Conservation (phyloP, 805 yeast species). For the Wickerhamomyces tratensis region DNA sequence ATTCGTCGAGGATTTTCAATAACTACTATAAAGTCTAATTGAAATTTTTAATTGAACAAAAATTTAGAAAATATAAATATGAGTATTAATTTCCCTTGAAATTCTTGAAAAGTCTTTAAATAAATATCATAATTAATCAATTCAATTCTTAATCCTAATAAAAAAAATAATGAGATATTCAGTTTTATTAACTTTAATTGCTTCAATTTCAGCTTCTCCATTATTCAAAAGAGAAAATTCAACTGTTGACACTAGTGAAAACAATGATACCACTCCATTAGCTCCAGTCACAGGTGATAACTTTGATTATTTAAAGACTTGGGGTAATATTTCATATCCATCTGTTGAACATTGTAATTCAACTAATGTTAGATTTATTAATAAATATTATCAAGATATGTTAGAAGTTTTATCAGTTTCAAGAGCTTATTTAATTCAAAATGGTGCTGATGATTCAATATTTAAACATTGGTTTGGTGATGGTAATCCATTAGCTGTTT, state of each 20-base stretch:
- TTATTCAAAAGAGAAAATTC: no score
- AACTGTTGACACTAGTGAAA: no score
- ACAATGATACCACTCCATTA: no score
- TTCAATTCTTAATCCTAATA: no score
- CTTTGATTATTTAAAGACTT: constrained; percentile 15
- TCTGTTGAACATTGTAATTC: neutral
- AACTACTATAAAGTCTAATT: no score
- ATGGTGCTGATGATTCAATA: constrained; percentile 21
- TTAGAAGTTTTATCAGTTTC: constrained; percentile 24
- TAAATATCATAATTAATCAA: no score
- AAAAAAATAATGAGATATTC: neutral
- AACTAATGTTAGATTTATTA: neutral
- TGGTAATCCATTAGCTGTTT: constrained; percentile 24
- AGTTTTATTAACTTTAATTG: neutral
- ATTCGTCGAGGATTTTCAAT: no score
- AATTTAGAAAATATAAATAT: no score
- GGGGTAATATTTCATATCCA: neutral
- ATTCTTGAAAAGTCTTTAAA: no score
- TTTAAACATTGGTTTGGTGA: constrained; percentile 29
- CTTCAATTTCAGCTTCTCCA: no score
- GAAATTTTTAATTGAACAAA: no score
- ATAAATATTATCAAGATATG: constrained; percentile 16
- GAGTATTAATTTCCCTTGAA: no score
- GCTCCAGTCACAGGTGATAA: constrained; percentile 7
- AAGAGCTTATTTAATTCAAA: constrained; percentile 24